Evolutionary conservation across 805 yeast species (phyloP).

Genomic region (Suhomyces faveliae): DNA sequence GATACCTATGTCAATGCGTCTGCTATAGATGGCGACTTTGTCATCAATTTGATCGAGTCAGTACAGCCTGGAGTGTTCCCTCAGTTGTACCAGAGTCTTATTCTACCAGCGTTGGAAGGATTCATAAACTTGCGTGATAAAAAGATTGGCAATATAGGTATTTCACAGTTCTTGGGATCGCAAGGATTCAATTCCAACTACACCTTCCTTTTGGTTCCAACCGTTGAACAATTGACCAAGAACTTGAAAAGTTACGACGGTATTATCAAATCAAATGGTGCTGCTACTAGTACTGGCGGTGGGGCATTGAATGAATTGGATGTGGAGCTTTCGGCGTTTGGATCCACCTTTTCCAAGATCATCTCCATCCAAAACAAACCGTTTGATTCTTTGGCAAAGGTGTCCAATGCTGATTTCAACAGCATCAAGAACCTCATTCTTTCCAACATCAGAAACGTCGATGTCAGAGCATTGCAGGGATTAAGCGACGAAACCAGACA

Average conservation of each 20-base stretch:
- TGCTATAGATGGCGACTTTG: slow-evolving; percentile 44
- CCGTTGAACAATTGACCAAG: slow-evolving; percentile 33
- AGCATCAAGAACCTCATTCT: slow-evolving; percentile 28
- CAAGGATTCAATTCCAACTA: slow-evolving; percentile 20
- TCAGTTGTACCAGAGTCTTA: slow-evolving; percentile 47
- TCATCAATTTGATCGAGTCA: slow-evolving; percentile 62
- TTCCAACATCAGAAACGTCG: slow-evolving; percentile 27
- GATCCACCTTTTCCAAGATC: slow-evolving; percentile 78
- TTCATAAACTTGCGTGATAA: slow-evolving; percentile 54
- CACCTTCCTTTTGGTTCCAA: slow-evolving; percentile 22
- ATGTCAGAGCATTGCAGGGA: slow-evolving; percentile 21
- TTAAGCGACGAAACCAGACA: slow-evolving; percentile 17
- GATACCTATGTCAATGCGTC: slow-evolving; percentile 2
- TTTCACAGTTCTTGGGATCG: slow-evolving; percentile 41
- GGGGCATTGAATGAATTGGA: slow-evolving; percentile 45
- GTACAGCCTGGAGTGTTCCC: slow-evolving; percentile 64
- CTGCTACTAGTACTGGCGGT: slow-evolving; percentile 17
- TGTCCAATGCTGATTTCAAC: slow-evolving; percentile 37
- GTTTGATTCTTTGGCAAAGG: slow-evolving; percentile 67
- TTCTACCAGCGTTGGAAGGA: slow-evolving; percentile 51
- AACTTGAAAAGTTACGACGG: slow-evolving; percentile 31
- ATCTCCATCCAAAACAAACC: slow-evolving; percentile 58
- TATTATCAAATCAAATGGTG: slow-evolving; percentile 18
- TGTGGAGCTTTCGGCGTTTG: slow-evolving; percentile 66
- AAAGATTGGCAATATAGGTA: slow-evolving; percentile 52